Base-by-base conservation (phyloP, 208 protist genomes). In the Leishmania tropica region DNA sequence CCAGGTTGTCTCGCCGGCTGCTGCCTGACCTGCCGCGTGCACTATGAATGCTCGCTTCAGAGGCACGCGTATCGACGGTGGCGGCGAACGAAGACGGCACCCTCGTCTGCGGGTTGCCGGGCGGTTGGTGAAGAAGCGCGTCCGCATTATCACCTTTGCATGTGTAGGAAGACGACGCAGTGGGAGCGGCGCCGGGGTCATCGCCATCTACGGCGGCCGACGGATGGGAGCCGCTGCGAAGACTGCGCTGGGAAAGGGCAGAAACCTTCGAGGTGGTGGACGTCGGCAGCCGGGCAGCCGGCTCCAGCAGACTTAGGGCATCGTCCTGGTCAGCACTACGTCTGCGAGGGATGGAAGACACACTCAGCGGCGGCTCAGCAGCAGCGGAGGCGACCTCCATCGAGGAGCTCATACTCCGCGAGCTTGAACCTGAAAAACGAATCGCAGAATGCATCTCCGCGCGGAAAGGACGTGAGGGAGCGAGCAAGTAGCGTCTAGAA, bases 371-470 rank as follows among this genome's bases (percentile, higher is more conserved):
- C 11, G 24, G 70, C 42, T 74, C 70, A 65, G 74, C 56, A 37
- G 76, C 48, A 58, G 76, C 24, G 42, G 76, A 37, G 40, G 40
- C 35, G 11, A 28, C 37, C 35, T 68, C 28, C 62, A 51, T 76
- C 11, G 75, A 48, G 1, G 73, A 45, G 15, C 40, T 53, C 28
- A 62, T 64, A 40, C 53, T 64, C 48, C 68, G 78, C 73, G 73
- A 81, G 76, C 45, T 37, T 17, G 83, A 82, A 10, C 65, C 40
- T 3, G 83, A 82, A 35, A 86, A 86, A 4, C 83, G 83, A 58
- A 86, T 86, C 3, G 83, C 78, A 62, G 73, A 35, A 13, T 42
- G 24, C 75, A 78, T 64, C 1, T 31, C 31, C 31, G 40, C 40
- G 17, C 56, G 56, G 53, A 40, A 24, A 21, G 40, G 19, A 53